Evolutionary conservation across 306 rosid species (phyloP), one percentile per base, ranked within the genome.

Genomic region (Hippophae rhamnoides): DNA sequence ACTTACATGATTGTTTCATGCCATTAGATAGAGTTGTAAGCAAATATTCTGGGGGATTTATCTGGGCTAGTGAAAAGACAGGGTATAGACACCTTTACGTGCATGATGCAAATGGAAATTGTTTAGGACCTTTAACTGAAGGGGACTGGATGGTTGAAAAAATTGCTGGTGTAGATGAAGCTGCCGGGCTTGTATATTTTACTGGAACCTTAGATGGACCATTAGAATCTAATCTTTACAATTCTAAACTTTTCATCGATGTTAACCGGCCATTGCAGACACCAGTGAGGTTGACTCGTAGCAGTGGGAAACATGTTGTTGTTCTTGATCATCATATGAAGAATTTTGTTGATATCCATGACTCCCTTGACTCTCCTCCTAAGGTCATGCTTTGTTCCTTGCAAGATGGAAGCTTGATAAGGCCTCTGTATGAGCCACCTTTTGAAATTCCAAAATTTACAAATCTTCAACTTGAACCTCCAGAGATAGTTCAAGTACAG

Each of bases 141-240:
- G 99, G 99, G 48, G 88, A 85, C 42, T 92, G 99, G 99, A 82
- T 92, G 96, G 99, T 92, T 55, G 99, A 92, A 71, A 89, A 86
- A 79, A 82, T 92, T 44, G 90, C 93, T 2, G 99, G 99, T 14
- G 81, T 92, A 68, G 84, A 92, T 27, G 96, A 92, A 64, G 94
- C 86, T 65, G 75, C 74, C 1, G 95, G 95, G 73, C 78, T 82
- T 58, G 66, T 92, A 51, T 92, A 92, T 72, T 92, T 92, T 63
- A 86, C 96, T 2, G 99, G 88, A 60, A 92, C 96, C 66, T 76
- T 78, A 23, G 90, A 88, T 11, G 83, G 99, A 45, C 99, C 99
- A 45, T 66, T 88, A 61, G 95, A 92, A 68, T 83, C 86, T 57
- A 80, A 92, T 73, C 85, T 92, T 66, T 92, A 86, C 53, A 71